These are phyloP conservation scores for Lepraria neglecta DNA, from an alignment of 495 filamentous ascomycete genomes.

Conservation along the genomic window DNA sequence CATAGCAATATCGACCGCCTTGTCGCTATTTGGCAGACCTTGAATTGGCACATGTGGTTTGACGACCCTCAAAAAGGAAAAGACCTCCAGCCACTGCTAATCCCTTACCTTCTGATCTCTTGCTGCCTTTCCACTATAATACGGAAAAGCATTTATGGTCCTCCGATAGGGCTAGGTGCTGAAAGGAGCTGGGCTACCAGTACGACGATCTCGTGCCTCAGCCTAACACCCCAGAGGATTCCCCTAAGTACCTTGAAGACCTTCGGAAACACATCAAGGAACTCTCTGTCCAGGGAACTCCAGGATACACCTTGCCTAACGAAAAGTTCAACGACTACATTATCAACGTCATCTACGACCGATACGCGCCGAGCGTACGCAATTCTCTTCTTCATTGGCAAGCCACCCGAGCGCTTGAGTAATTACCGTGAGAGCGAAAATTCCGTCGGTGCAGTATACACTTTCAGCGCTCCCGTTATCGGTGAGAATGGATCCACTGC, in stretches of 20 bases:
- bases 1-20: constrained; percentile 11
- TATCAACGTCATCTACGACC: constrained; percentile 8
- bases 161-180: background rate
- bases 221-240: background rate
- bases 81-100: too few relatives aligned
- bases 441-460: background rate
- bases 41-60: constrained; percentile 11
- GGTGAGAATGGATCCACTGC: background rate
- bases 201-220: background rate
- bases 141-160: background rate
- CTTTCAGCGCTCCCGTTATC: constrained; percentile 1
- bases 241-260: background rate
- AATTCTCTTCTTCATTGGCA: constrained; percentile 6
- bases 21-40: constrained; percentile 10
- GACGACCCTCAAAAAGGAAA: background rate
- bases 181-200: background rate
- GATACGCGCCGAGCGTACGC: constrained; percentile 4
- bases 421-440: background rate
- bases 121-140: background rate
- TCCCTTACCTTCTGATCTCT: background rate
- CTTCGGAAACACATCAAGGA: background rate
- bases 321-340: constrained; percentile 5
- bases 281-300: background rate
- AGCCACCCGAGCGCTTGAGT: background rate
- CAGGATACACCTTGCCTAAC: background rate